Evolutionary conservation across 2,329 filamentous ascomycete species (phyloP).

Genomic region (Penicillium sp.): DNA sequence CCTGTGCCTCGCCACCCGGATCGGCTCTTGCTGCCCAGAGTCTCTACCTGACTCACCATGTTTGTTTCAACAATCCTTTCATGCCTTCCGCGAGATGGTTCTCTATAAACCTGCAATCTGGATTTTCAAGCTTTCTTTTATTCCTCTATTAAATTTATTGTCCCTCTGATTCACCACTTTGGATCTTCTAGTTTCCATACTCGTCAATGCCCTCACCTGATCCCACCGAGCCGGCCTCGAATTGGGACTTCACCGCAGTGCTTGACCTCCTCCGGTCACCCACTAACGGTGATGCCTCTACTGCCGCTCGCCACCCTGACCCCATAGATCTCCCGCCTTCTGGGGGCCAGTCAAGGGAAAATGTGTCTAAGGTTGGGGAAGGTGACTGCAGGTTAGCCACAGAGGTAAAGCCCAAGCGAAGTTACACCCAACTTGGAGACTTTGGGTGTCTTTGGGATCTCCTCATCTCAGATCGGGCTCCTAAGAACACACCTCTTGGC

Average conservation of each 20-base stretch:
- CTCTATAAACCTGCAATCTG: not conserved
- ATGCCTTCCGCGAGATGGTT: slow-evolving; percentile 4
- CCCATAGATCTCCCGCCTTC: slow-evolving; percentile 1
- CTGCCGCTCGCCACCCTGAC: slow-evolving; percentile 11
- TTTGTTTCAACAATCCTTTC: not conserved
- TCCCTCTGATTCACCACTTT: not conserved
- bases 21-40: slow-evolving; percentile 3
- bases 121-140: not conserved
- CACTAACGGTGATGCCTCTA: slow-evolving; percentile 15
- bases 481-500: slow-evolving; percentile 3
- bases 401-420: slow-evolving; percentile 2
- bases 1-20: slow-evolving; percentile 4
- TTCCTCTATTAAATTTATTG: not conserved
- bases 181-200: not conserved
- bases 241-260: slow-evolving; percentile 48
- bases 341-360: slow-evolving; percentile 9
- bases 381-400: not conserved
- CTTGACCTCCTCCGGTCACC: slow-evolving; percentile 44
- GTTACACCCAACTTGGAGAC: slow-evolving; percentile 39
- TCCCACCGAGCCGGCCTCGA: slow-evolving; percentile 26
- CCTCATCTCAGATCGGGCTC: slow-evolving; percentile 27
- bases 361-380: not conserved
- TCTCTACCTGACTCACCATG: slow-evolving; percentile 12
- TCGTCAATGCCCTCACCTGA: slow-evolving; percentile 30
- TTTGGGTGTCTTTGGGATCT: slow-evolving; percentile 45